Evolutionary conservation across 2,329 filamentous ascomycete species (phyloP).

Genomic region (Trichoderma sp.): DNA sequence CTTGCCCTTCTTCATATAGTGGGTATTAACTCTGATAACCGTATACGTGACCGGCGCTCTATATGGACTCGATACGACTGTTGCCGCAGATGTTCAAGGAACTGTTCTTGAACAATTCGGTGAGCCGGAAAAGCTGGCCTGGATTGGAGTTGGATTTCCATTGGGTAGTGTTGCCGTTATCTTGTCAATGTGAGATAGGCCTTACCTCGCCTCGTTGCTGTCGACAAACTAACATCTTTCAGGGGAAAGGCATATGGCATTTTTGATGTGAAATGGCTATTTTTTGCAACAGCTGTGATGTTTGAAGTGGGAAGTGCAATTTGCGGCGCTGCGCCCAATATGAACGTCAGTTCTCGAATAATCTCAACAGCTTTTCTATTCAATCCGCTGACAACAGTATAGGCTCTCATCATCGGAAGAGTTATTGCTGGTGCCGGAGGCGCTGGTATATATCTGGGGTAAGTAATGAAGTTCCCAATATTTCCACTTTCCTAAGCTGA

Average conservation of each 20-base stretch:
- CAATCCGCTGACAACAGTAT: background rate
- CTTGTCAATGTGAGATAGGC: background rate
- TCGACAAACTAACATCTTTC: background rate
- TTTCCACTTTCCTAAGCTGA: background rate
- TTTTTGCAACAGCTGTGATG: background rate
- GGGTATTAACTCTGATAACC: background rate
- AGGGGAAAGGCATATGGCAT: background rate
- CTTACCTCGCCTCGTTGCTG: accelerated
- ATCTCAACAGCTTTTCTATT: background rate
- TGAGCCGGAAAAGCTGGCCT: background rate
- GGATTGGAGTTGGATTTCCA: background rate
- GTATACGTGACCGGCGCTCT: background rate
- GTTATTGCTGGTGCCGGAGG: background rate
- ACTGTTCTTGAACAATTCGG: background rate
- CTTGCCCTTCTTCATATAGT: background rate
- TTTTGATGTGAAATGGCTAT: background rate
- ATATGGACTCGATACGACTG: background rate
- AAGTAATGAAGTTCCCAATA: background rate
- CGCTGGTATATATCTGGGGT: background rate
- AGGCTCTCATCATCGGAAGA: background rate
- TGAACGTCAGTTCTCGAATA: background rate
- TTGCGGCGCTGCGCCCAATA: background rate
- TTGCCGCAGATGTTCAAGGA: background rate
- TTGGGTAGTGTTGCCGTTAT: background rate
- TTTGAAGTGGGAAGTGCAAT: background rate